Evolutionary conservation across 345 rosid species (phyloP).

Genomic region (Salix viminalis): DNA sequence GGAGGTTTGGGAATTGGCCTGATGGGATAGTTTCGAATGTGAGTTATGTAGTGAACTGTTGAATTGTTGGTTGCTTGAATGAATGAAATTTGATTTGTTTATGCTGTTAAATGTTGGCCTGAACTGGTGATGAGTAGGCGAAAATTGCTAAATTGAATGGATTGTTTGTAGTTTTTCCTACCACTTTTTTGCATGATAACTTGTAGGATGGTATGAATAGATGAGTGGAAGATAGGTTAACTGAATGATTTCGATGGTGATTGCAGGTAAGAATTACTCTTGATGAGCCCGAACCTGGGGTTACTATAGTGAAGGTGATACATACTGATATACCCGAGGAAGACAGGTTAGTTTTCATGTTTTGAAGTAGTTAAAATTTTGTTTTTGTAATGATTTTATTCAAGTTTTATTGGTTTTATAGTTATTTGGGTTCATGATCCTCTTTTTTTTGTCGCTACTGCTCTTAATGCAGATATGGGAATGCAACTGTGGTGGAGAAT

Average conservation of each 20-base stretch:
- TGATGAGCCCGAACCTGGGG: conserved; percentile 78
- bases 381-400: neutral
- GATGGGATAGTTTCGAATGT: conserved; percentile 85
- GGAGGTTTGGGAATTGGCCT: conserved; percentile 98
- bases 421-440: neutral
- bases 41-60: conserved; percentile 6
- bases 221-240: neutral
- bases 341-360: conserved; percentile 56
- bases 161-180: neutral
- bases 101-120: too few species aligned
- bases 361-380: too few species aligned
- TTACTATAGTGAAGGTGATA: conserved; percentile 64
- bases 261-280: conserved; percentile 69
- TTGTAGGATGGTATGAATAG: too few species aligned
- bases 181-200: neutral
- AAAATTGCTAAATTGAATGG: neutral
- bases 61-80: neutral
- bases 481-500: conserved; percentile 89
- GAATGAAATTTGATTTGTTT: too few species aligned
- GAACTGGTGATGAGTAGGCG: neutral
- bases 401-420: neutral
- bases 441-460: neutral
- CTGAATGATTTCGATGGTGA: conserved; percentile 10
- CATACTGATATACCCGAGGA: conserved; percentile 90
- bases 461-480: conserved; percentile 68